Evolutionary conservation across 2,329 filamentous ascomycete species (phyloP), one percentile per base, ranked within the genome.

Genomic region (Zasmidium angulare): DNA sequence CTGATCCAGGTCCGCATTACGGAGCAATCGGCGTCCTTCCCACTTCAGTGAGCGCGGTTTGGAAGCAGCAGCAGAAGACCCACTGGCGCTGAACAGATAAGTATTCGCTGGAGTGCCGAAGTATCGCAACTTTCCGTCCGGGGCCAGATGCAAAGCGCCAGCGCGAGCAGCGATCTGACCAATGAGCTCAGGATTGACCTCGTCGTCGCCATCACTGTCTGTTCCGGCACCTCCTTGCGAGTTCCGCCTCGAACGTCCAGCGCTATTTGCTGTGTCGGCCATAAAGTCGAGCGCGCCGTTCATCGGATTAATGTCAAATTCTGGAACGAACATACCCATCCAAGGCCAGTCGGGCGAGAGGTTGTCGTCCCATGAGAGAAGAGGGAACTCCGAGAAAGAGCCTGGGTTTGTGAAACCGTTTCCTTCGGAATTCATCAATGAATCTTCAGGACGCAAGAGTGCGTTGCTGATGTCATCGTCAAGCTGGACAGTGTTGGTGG

Each of bases 151-250:
- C 51, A 80, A 60, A 3, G 76, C 76, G 3, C 78, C 78, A 19
- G 80, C 74, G 6, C 77, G 75, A 62, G 77, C 71, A 1, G 77
- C 77, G 9, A 79, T 65, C 55, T 79, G 75, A 52, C 77, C 74
- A 20, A 78, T 76, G 1, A 79, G 71, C 52, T 78, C 76, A 43
- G 71, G 68, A 6, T 71, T 60, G 7, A 57, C 62, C 36, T 69
- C 68, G 40, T 65, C 64, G 4, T 60, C 58, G 40, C 40, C 21
- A 21, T 49, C 20, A 24, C 36, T 43, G 14, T 43, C 36, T 19
- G 7, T 17, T 43, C 12, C 36, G n/a, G 6, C 14, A 17, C 3
- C 36, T 43, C 6, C n/a, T 55, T 36, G 29, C 43, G 26, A 43
- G 49, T 43, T 17, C 53, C 46, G 17, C 26, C 48, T 21, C 3